A percentile compares a stretch with the other conserved stretches of the same genome.
Evolutionary conservation across 768 basidiomycete species (phyloP).

Genomic region (Fistulinella prunicolor): DNA sequence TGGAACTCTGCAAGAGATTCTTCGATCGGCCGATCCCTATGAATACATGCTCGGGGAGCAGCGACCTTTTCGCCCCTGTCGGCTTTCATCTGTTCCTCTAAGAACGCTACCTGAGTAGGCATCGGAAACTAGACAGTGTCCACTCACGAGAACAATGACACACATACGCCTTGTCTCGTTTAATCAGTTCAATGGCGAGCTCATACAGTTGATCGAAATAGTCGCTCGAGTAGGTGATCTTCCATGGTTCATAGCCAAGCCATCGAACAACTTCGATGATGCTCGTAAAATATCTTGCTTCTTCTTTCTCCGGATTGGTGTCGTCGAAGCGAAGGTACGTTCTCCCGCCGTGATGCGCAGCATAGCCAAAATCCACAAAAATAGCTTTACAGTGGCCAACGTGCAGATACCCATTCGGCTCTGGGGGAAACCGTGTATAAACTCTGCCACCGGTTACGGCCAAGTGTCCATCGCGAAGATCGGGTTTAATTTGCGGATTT

Average conservation of each 20-base stretch:
- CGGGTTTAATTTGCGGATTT: constrained; percentile 81
- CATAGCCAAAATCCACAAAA: constrained; percentile 98
- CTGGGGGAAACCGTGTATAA: constrained; percentile 96
- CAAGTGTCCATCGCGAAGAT: constrained; percentile 79
- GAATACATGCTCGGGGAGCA: constrained; percentile 78
- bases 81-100: constrained; percentile 90
- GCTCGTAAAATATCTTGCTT: constrained; percentile 93
- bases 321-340: constrained; percentile 97
- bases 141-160: constrained; percentile 92
- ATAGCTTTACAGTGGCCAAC: constrained; percentile 98
- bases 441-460: constrained; percentile 77
- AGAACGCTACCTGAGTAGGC: constrained; percentile 4
- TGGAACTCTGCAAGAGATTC: constrained; percentile 89
- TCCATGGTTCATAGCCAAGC: constrained; percentile 98
- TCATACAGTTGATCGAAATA: constrained; percentile 88
- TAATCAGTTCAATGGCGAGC: constrained; percentile 84
- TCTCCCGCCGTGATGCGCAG: constrained; percentile 87
- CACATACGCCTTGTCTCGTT: constrained; percentile 89
- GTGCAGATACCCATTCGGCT: constrained; percentile 96
- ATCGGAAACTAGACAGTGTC: not conserved
- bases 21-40: constrained; percentile 78
- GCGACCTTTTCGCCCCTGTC: constrained; percentile 85
- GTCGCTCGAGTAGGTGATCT: constrained; percentile 98
- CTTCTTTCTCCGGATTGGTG: constrained; percentile 98
- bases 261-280: constrained; percentile 94